Base-by-base conservation (phyloP, 176 grass and related monocot species). In the Calamus simplicifolius region DNA sequence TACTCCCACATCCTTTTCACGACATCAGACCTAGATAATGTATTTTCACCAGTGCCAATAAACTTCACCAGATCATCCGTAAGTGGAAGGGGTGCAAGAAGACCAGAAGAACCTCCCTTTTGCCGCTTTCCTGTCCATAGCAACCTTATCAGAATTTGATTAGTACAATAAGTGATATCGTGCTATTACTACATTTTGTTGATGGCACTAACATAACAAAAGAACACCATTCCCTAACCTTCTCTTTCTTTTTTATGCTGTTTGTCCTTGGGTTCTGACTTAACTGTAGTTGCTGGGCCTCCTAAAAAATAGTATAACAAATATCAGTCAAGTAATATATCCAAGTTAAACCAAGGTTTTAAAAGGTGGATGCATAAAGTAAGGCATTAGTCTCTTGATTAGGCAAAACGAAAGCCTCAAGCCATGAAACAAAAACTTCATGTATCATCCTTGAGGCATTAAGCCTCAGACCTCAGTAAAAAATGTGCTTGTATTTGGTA, bases 1-100 rank as follows among this genome's bases (percentile, higher is more conserved):
- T 97, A 97, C 0, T 61, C 75, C 92, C 92, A 97, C 78, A 91
- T 85, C 59, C 79, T 84, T 73, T 91, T 97, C 67, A 97, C 83
- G 5, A 88, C 86, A 62, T 88, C 92, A 26, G 92, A 72, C 57
- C 92, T 71, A 58, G 92, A 89, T 38, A 97, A 51, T 74, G 82
- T 70, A 77, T 73, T 84, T 75, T 98, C 87, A 54, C 87, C 94
- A 55, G 94, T 99, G 50, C 94, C 94, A 17, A 99, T 70, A 75
- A 99, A 93, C 67, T 82, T 88, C 53, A 63, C 63, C 58, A 99
- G 75, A 76, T 99, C 88, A 67, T 89, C 81, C 0, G 94, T 93
- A 69, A 99, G 79, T 83, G 76, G 79, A 83, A 99, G 73, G 54
- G 94, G 94, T 13, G 54, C 43, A 69, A 86, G 84, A 49, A 99